phyloP scores from a whole-genome alignment of 176 grass and related monocot species.

The Carex parvula region DNA sequence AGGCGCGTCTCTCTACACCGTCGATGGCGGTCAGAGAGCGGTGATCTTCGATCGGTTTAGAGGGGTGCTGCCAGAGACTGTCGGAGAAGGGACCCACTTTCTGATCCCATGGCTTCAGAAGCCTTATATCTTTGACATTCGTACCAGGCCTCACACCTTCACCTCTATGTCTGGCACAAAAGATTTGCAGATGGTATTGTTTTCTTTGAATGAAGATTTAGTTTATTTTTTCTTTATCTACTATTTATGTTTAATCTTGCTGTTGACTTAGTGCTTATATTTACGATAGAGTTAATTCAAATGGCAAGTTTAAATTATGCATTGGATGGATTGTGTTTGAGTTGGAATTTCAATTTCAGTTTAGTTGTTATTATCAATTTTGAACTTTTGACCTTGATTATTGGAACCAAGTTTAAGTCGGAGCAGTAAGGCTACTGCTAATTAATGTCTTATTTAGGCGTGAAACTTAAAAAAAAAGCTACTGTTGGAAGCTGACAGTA shows the following conservation, averaged over 20 bases:
- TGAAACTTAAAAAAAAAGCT: not conserved
- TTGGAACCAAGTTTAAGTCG: not conserved
- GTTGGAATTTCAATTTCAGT: not conserved
- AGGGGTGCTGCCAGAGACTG: conserved; percentile 69
- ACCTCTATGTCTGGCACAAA: conserved; percentile 96
- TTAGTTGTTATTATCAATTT: not conserved
- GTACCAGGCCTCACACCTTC: conserved; percentile 95
- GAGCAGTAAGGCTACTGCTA: not conserved
- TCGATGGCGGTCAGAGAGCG: conserved; percentile 89
- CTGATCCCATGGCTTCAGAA: conserved; percentile 97
- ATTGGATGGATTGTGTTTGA: not conserved
- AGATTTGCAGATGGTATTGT: conserved; percentile 89
- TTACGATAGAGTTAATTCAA: not conserved
- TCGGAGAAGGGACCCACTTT: conserved; percentile 92
- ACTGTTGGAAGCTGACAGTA: not conserved
- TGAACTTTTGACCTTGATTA: not conserved
- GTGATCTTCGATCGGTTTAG: conserved; percentile 97
- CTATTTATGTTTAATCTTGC: not conserved
- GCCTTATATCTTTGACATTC: conserved; percentile 95
- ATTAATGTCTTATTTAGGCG: not conserved
- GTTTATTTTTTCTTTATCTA: not conserved
- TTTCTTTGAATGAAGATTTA: not conserved
- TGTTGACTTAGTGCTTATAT: not conserved
- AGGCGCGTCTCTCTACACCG: conserved; percentile 76
- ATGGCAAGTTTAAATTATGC: not conserved